Percentiles rank a stretch among this genome's conserved stretches.
Evolutionary conservation across 495 filamentous ascomycete species (phyloP).

Genomic region (Talaromyces ruber): DNA sequence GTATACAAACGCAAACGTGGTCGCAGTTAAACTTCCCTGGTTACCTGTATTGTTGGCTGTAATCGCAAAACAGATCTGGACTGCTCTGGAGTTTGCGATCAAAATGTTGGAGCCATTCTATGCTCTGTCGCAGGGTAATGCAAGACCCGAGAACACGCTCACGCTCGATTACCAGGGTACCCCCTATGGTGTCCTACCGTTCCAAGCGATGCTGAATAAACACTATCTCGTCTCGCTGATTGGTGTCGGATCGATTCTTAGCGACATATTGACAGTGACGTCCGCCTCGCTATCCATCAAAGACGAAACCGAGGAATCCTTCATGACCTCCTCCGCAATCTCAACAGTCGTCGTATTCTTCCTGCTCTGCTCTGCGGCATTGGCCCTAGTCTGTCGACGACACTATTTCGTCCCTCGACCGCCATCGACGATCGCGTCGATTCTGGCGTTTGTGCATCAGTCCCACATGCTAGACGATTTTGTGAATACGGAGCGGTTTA

Average conservation of each 20-base stretch:
- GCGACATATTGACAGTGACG: slow-evolving; percentile 61
- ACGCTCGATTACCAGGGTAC: slow-evolving; percentile 66
- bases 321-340: slow-evolving; percentile 49
- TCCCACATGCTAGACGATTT: slow-evolving; percentile 67
- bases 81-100: slow-evolving; percentile 59
- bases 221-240: slow-evolving; percentile 57
- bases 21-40: slow-evolving; percentile 56
- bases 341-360: slow-evolving; percentile 50
- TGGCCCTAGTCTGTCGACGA: slow-evolving; percentile 47
- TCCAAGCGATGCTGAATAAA: slow-evolving; percentile 50
- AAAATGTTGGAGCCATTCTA: slow-evolving; percentile 72
- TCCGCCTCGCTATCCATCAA: slow-evolving; percentile 47
- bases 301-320: slow-evolving; percentile 52
- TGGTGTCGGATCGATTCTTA: slow-evolving; percentile 51
- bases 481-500: slow-evolving; percentile 53
- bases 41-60: slow-evolving; percentile 54
- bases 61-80: slow-evolving; percentile 57
- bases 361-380: slow-evolving; percentile 39
- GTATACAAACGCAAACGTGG: slow-evolving; percentile 42
- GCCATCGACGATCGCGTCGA: slow-evolving; percentile 62
- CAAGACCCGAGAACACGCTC: slow-evolving; percentile 47
- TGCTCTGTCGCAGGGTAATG: slow-evolving; percentile 54
- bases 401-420: slow-evolving; percentile 62
- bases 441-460: slow-evolving; percentile 67
- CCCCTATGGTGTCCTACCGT: slow-evolving; percentile 54